Evolutionary conservation across 306 rosid species (phyloP), one percentile per base, ranked within the genome.

Genomic region (Dalbergia oliveri): DNA sequence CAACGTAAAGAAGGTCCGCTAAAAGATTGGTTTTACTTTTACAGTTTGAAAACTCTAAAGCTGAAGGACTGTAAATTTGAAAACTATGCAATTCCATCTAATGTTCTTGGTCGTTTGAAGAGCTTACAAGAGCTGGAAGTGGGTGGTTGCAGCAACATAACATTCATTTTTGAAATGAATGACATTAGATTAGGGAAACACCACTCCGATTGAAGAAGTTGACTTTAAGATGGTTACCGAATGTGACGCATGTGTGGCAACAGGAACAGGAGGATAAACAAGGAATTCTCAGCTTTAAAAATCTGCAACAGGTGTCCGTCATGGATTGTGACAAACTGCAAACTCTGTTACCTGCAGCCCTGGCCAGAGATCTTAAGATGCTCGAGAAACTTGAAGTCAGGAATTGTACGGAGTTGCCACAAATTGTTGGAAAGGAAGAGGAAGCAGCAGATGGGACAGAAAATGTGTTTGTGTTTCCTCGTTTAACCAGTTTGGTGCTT

Each of bases 381-480:
- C 77, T 79, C 4, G 41, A 79, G 12, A 3, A 7, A 5, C 62
- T 79, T 5, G 3, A 15, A 5, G 47, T 68, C 4, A 5, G 0
- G 9, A 0, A 0, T 0, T 78, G 82, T 33, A 0, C 1, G 0
- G 0, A n/a, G 4, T 60, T 79, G 83, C 18, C 0, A 33, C 19
- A 60, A 34, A 60, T 69, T 79, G 51, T 60, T 60, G 72, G 19
- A 34, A 47, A 33, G 44, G 77, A 79, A 79, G 53, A 21, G 5
- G 31, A 7, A 0, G 0, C 12, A 14, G 18, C 4, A 61, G 5
- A 10, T 5, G 18, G 0, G 2, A 5, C 18, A 66, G 37, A n/a
- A n/a, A n/a, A n/a, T n/a, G n/a, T n/a, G n/a, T n/a, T 60, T 79
- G 54, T 12, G 33, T 69, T 79, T 33, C 83, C 77, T 69, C 12